Base-by-base conservation (phyloP, 164 flowering plant genomes). In the Vitis vinifera region DNA sequence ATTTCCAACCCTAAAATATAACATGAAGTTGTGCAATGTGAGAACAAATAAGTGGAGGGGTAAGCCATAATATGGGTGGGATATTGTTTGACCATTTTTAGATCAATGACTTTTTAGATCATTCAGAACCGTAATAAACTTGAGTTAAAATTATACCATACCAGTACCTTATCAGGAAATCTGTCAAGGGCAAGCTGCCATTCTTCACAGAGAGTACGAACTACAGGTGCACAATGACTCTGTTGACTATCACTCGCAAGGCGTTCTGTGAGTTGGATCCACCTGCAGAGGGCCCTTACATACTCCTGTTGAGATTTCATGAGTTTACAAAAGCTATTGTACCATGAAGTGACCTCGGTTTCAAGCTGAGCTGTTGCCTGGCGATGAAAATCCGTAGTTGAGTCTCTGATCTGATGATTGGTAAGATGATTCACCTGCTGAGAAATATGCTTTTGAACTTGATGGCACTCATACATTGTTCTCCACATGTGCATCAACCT, bases 401-500 rank as follows among this genome's bases (percentile, higher is more conserved):
- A 85, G n/a, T 89, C 95, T n/a, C 68, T 60, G 68, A 61, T 79
- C 55, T 74, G 84, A 61, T 77, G 71, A 76, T 83, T 74, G 2
- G 53, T 64, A 44, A 91, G 79, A 74, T 79, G 75, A 77, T 73
- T 82, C 77, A 93, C 48, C 77, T 86, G 90, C 83, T 79, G 87
- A n/a, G 91, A 83, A 10, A 93, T 80, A 70, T 81, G 84, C 67
- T 79, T 79, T 68, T 93, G 98, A 75, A 76, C 84, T 75, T 86
- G 88, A 81, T 91, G 98, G 31, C 92, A 85, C 51, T 89, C 85
- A 47, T 78, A 80, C 95, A 93, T 93, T 59, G 83, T 86, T 79
- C 76, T 85, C 98, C 98, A 93, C 93, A 91, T 86, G 59, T 76
- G 85, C 81, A 70, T 76, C 70, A 90, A 65, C 82, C 97, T 93